Base-by-base conservation (phyloP, 2,329 filamentous ascomycete genomes). In the Hypoxylon sp. region DNA sequence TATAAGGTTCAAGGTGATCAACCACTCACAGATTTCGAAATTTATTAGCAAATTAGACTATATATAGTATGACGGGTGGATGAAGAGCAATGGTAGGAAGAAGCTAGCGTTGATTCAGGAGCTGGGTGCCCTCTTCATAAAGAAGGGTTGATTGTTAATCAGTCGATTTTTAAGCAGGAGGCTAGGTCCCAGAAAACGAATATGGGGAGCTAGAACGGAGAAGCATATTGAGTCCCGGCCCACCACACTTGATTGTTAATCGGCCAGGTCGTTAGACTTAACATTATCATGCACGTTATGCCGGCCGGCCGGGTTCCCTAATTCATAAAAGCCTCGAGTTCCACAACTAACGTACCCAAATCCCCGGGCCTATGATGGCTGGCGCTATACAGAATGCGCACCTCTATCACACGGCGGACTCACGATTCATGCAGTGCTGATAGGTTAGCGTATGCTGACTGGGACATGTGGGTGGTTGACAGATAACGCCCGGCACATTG, bases 191-290 rank as follows among this genome's bases (percentile, higher is more conserved):
- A 35, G 52, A 48, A 15, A 10, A 39, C 39, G 56, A 53, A 31
- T 50, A 29, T 10, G 35, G 27, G 11, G 19, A 15, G 6, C 19
- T 7, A 59, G 46, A 53, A 31, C 54, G 35, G 39, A 65, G 19
- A 42, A 53, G 51, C 32, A 44, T 55, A 47, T 57, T 62, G 64
- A 68, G 51, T 8, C 27, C n/a, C 47, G 57, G 56, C 57, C 61
- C 58, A 66, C 59, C 62, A 57, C 47, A 46, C 56, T 53, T 56
- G 35, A 59, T 63, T 60, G 29, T 54, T 60, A 68, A 63, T 67
- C 42, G 13, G 21, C 13, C 32, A 46, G 35, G 48, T 50, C 37
- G 37, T 54, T 56, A 47, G 57, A 48, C 31, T 37, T 55, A 51
- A 54, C n/a, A 44, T 37, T 55, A 51, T 50, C n/a, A 44, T 29